Evolutionary conservation across 2,329 filamentous ascomycete genomes (phyloP), one percentile per base, ranked within the genome.

Genomic region (Colletotrichum sp.): DNA sequence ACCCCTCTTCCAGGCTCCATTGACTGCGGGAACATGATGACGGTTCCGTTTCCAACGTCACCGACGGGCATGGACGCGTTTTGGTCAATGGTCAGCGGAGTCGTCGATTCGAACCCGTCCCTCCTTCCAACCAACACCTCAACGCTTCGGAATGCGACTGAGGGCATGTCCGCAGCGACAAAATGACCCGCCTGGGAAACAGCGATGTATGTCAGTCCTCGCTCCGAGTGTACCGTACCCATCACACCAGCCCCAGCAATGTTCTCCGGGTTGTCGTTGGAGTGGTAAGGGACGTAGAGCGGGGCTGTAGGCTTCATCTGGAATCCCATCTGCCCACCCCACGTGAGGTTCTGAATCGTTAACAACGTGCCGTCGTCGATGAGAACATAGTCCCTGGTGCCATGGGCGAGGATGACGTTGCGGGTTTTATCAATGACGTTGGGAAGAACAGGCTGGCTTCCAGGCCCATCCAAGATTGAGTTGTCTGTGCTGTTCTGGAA

Each of bases 341-440:
- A 96, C 0, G 94, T 96, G 92, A 96, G 95, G 85, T 96, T 96
- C 81, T 96, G 94, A 74, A 96, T 92, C 2, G 90, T 89, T 8
- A 95, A 86, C 2, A 96, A 87, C 0, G 94, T 94, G 18, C 94
- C 94, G 82, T 94, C 94, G 80, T 89, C 87, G 28, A 93, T 86
- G 12, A 95, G 88, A 75, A 94, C 89, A 81, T 90, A 94, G 84
- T 96, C 95, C 13, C 93, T 88, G 65, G 90, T 86, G 13, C 94
- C 95, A 80, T 96, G 94, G 4, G 89, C 93, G 80, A 97, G 92
- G 78, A 97, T 89, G 10, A 95, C 94, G 77, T 93, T 93, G 63
- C 93, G 89, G 2, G 94, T 94, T 36, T 88, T 87, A 80, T 96
- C 94, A 77, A 96, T 95, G 43, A 96, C 92, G 48, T 91, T 86